Percentiles rank a stretch among this genome's conserved stretches.
Evolutionary conservation across 2,329 filamentous ascomycete genomes (phyloP).

Genomic region (Madurella fahalii): DNA sequence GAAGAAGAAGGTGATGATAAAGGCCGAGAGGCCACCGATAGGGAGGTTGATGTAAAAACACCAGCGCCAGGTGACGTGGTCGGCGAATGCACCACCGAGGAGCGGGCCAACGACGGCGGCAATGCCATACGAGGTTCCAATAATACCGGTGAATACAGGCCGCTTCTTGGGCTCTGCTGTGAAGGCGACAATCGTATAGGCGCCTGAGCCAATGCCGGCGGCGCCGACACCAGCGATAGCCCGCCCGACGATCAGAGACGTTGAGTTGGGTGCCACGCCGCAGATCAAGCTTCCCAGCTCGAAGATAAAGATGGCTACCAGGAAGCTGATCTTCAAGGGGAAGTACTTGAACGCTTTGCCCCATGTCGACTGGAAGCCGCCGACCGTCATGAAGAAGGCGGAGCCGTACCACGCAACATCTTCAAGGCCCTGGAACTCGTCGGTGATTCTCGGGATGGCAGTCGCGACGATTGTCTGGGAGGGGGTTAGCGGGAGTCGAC

Average conservation of each 20-base stretch:
- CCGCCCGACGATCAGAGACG: constrained; percentile 17
- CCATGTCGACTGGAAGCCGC: constrained; percentile 21
- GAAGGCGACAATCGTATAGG: constrained; percentile 18
- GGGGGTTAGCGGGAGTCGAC: not conserved
- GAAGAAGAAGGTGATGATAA: constrained; percentile 29
- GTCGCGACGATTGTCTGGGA: constrained; percentile 24
- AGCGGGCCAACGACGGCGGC: constrained; percentile 22
- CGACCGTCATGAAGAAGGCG: constrained; percentile 24
- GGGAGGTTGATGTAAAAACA: constrained; percentile 27
- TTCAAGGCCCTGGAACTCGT: constrained; percentile 20
- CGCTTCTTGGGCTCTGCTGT: constrained; percentile 14
- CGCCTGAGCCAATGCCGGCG: constrained; percentile 18
- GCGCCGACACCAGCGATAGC: constrained; percentile 19
- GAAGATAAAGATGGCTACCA: constrained; percentile 18
- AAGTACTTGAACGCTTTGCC: constrained; percentile 22
- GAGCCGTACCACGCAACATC: constrained; percentile 25
- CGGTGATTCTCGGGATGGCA: constrained; percentile 23
- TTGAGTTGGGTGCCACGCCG: constrained; percentile 19
- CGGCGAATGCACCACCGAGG: constrained; percentile 22
- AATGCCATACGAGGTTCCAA: constrained; percentile 18
- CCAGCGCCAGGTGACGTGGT: constrained; percentile 23
- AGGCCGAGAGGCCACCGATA: constrained; percentile 20
- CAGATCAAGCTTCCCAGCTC: constrained; percentile 20
- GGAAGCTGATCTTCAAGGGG: constrained; percentile 18
- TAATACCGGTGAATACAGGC: constrained; percentile 19